A percentile compares a stretch with the other conserved stretches of the same genome.
phyloP scores from a whole-genome alignment of 352 stramenopile species.

The Elongisporangium undulatum region DNA sequence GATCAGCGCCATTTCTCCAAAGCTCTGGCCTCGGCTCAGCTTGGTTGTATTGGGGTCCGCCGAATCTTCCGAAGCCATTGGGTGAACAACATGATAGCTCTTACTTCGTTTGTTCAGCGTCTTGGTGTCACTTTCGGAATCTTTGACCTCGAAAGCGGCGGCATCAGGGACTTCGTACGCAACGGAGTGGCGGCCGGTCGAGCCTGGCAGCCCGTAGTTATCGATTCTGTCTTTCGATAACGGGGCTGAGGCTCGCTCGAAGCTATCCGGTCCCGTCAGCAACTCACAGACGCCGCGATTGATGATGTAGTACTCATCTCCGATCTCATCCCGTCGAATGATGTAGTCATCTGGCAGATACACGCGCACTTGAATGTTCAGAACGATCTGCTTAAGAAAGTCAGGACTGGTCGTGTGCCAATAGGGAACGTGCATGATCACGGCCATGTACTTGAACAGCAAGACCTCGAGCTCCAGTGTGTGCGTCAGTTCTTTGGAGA shows the following conservation, averaged over 20 bases:
- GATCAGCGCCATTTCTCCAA: slow-evolving; percentile 45
- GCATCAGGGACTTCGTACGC: not conserved
- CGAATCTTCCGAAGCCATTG: not conserved
- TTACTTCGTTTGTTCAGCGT: not conserved
- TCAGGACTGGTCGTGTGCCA: slow-evolving; percentile 48
- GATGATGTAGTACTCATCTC: slow-evolving; percentile 67
- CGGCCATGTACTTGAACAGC: slow-evolving; percentile 73
- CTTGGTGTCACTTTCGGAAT: not conserved
- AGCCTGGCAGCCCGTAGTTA: not conserved
- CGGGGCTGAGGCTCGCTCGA: slow-evolving; percentile 15
- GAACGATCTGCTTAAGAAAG: slow-evolving; percentile 64
- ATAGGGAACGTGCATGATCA: slow-evolving; percentile 57
- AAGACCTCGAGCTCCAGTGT: slow-evolving; percentile 54
- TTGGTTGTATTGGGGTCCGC: not conserved
- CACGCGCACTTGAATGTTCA: slow-evolving; percentile 47
- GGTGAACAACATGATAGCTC: not conserved
- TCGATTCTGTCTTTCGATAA: not conserved
- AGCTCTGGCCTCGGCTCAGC: slow-evolving; percentile 21
- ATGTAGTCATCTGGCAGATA: slow-evolving; percentile 78
- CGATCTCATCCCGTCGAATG: slow-evolving; percentile 49
- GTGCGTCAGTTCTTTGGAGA: slow-evolving; percentile 43
- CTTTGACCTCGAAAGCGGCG: not conserved
- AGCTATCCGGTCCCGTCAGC: slow-evolving; percentile 10
- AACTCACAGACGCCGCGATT: slow-evolving; percentile 58
- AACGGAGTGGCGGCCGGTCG: not conserved